Evolutionary conservation across 176 grass and related monocot species (phyloP).

Genomic region (Triticum urartu): DNA sequence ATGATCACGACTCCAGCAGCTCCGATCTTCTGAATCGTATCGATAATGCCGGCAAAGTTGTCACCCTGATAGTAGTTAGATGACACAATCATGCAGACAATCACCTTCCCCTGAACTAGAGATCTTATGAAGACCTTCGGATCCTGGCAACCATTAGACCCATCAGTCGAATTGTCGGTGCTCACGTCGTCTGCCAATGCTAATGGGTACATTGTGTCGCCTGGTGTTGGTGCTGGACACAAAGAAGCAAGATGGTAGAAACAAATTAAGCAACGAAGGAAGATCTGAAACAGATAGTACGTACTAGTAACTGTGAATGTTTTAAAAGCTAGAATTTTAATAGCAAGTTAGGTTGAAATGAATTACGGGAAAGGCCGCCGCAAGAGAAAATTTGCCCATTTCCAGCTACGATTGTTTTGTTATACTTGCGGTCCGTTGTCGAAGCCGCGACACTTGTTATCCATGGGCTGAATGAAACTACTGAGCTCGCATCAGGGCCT

Average conservation of each 20-base stretch:
- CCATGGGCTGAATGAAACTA: slow-evolving; percentile 97
- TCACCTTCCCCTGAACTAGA: slow-evolving; percentile 72
- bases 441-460: slow-evolving; percentile 87
- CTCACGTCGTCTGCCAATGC: slow-evolving; percentile 58
- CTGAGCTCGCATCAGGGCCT: slow-evolving; percentile 58
- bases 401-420: slow-evolving; percentile 64
- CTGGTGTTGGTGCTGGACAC: slow-evolving; percentile 62
- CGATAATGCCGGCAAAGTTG: slow-evolving; percentile 19
- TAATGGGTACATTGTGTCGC: slow-evolving; percentile 54
- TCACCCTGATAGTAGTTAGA: slow-evolving; percentile 36
- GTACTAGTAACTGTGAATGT: background rate
- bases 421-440: slow-evolving; percentile 64
- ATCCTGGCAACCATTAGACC: slow-evolving; percentile 33
- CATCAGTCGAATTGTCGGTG: slow-evolving; percentile 25
- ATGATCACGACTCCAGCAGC: slow-evolving; percentile 65
- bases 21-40: slow-evolving; percentile 54
- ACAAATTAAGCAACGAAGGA: slow-evolving; percentile 2
- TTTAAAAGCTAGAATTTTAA: background rate
- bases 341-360: slow-evolving; percentile 22
- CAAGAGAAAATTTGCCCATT: slow-evolving; percentile 56
- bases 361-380: slow-evolving; percentile 60
- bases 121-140: slow-evolving; percentile 38
- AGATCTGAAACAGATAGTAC: background rate
- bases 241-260: slow-evolving; percentile 9
- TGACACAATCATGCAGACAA: slow-evolving; percentile 45